Evolutionary conservation across 2,329 filamentous ascomycete species (phyloP), one percentile per base, ranked within the genome.

Genomic region (Lanzia echinophila): DNA sequence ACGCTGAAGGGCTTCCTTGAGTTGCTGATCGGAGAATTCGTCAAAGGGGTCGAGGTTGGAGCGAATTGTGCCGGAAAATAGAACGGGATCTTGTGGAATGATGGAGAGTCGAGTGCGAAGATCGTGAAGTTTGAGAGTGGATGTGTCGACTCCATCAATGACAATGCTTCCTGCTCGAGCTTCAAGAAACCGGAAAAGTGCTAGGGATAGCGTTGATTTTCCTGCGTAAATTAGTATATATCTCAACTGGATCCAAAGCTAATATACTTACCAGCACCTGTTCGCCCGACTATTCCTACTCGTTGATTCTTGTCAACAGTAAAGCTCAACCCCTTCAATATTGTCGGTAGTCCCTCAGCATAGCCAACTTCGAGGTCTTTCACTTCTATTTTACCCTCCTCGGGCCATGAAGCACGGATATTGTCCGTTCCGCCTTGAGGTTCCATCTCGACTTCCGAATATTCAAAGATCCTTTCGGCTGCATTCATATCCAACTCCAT

Each of bases 41-140:
- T 83, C 78, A 69, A 96, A 96, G 0, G 92, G 92, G 67, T 97
- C 94, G 19, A 97, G 79, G 67, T 97, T 97, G 68, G 78, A 89
- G 58, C 91, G 83, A 56, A 96, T 86, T 1, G 90, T 96, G 60
- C 62, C 91, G 22, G 84, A 90, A 72, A 96, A 96, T 1, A 96
- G 76, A 0, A 90, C 96, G 51, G 88, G 92, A 66, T 97, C 66
- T 56, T 68, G 66, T 1, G 66, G 65, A 17, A 68, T 67, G 41
- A 68, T 65, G 8, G 65, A 62, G 12, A 68, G 47, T 19, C 65
- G 57, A 7, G 60, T 61, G 7, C 67, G 59, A 24, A 68, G 56
- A 15, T 61, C 58, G 42, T 65, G 60, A 6, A 68, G 58, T 38
- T 65, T 67, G 50, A 68, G 56, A 1, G 58, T 62, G 12, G 67